A percentile compares a stretch with the other conserved stretches of the same genome.
These are phyloP conservation scores for Parascedosporium putredinis DNA, from an alignment of 2,329 filamentous ascomycete genomes.

Conservation along the genomic window DNA sequence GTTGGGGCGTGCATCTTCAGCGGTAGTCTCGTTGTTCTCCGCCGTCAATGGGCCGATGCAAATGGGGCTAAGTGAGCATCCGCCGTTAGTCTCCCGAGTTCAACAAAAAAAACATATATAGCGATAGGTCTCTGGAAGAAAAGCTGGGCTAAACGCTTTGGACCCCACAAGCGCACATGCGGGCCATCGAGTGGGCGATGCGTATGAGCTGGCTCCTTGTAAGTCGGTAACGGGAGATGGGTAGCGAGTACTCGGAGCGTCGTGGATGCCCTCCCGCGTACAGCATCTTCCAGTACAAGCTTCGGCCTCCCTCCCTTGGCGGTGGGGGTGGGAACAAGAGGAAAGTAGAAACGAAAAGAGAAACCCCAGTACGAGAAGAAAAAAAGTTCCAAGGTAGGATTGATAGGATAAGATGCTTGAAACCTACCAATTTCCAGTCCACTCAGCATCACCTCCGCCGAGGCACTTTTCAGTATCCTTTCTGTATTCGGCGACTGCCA, in stretches of 20 bases:
- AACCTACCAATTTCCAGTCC: conserved; percentile 8
- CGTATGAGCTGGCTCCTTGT: no score
- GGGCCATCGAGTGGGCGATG: no score
- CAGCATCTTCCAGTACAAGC: no score
- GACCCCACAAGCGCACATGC: no score
- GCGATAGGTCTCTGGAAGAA: no score
- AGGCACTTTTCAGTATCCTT: conserved; percentile 4
- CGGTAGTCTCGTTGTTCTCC: background rate
- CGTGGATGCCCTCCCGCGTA: no score
- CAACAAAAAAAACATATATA: no score
- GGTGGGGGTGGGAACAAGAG: background rate
- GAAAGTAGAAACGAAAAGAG: background rate
- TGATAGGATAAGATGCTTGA: background rate
- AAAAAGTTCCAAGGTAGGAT: background rate
- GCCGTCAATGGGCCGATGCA: conserved; percentile 22
- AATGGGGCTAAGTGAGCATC: conserved; percentile 24
- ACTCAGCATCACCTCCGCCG: conserved; percentile 4
- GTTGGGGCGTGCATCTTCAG: background rate
- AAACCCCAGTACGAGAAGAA: background rate
- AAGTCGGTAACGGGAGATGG: no score
- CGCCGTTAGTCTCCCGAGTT: background rate
- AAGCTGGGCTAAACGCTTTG: no score
- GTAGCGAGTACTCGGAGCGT: no score
- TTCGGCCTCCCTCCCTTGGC: no score
- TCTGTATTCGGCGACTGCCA: conserved; percentile 19